These are phyloP conservation scores for Monilinia fructigena DNA, from an alignment of 2,329 filamentous ascomycete genomes.

Conservation along the genomic window DNA sequence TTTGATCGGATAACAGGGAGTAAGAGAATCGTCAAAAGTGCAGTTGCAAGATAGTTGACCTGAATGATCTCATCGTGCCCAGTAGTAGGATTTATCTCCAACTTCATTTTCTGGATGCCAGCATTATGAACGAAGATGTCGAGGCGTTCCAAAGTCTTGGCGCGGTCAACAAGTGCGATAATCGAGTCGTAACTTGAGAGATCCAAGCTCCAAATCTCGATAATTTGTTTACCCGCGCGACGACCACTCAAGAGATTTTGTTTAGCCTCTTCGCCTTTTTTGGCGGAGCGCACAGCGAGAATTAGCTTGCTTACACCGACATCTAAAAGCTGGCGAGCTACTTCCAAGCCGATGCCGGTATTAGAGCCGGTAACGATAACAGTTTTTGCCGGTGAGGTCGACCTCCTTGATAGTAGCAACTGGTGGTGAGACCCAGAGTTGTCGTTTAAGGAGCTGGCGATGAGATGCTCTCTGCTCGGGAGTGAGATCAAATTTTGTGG, in stretches of 20 bases:
- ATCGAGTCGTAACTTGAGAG: slow-evolving; percentile 49
- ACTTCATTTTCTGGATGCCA: slow-evolving; percentile 35
- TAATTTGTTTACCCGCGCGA: slow-evolving; percentile 35
- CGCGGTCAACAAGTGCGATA: slow-evolving; percentile 43
- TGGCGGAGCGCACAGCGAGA: slow-evolving; percentile 47
- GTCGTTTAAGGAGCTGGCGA: background rate
- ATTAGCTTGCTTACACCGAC: slow-evolving; percentile 46
- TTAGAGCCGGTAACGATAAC: slow-evolving; percentile 27
- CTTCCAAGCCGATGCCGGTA: slow-evolving; percentile 45
- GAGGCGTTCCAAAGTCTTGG: slow-evolving; percentile 40
- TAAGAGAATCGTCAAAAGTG: slow-evolving; percentile 32
- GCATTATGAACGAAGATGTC: slow-evolving; percentile 49
- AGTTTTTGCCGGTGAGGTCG: slow-evolving; percentile 22
- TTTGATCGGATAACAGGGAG: slow-evolving; percentile 37
- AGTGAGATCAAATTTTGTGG: background rate
- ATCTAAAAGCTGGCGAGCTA: slow-evolving; percentile 43
- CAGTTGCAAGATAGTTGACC: slow-evolving; percentile 36
- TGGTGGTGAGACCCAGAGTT: background rate
- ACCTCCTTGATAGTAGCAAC: slow-evolving; percentile 2
- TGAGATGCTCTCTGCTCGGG: background rate
- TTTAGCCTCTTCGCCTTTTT: slow-evolving; percentile 46
- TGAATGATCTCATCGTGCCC: slow-evolving; percentile 45
- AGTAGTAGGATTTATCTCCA: slow-evolving; percentile 31
- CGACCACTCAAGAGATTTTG: slow-evolving; percentile 34
- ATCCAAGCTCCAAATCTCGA: slow-evolving; percentile 53